These are phyloP conservation scores for Magnusiomyces tetraspermus DNA, from an alignment of 1,139 yeast genomes.

Conservation along the genomic window DNA sequence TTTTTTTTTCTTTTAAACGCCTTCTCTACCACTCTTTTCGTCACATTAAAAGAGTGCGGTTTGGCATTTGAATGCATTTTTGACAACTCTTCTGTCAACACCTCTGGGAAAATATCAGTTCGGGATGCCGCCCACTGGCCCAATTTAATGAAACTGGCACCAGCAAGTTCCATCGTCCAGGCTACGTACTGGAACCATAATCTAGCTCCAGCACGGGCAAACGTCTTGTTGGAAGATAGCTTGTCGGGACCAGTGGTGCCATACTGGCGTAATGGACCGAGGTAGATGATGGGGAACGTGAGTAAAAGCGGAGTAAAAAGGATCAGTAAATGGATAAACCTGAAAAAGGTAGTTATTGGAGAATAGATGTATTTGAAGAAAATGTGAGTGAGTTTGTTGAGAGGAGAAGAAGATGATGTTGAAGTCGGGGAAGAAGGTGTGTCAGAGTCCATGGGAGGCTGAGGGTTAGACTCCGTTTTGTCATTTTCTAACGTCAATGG, in stretches of 20 bases:
- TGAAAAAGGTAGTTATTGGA: slow-evolving; percentile 54
- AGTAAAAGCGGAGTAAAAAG: slow-evolving; percentile 65
- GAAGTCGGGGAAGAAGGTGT: too few species aligned
- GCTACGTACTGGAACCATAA: slow-evolving; percentile 65
- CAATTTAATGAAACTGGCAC: slow-evolving; percentile 87
- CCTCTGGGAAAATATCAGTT: slow-evolving; percentile 80
- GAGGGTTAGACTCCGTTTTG: too few species aligned
- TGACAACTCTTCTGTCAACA: slow-evolving; percentile 68
- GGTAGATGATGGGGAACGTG: slow-evolving; percentile 53
- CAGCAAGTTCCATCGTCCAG: slow-evolving; percentile 70
- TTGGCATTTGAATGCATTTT: slow-evolving; percentile 74
- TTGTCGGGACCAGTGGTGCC: slow-evolving; percentile 1
- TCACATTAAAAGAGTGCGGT: slow-evolving; percentile 56
- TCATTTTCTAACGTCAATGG: too few species aligned
- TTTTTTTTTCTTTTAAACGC: too few species aligned
- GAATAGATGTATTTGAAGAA: background rate
- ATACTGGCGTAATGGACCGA: slow-evolving; percentile 41
- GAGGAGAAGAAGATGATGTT: too few species aligned
- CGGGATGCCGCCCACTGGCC: slow-evolving; percentile 99
- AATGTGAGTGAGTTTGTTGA: too few species aligned
- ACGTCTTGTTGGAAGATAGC: slow-evolving; percentile 16
- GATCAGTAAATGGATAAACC: slow-evolving; percentile 59
- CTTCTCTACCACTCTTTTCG: slow-evolving; percentile 48
- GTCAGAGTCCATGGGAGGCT: too few species aligned
- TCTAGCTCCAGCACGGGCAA: slow-evolving; percentile 50